Base-by-base conservation (phyloP, 2,329 filamentous ascomycete species). In the Phoma sp. region DNA sequence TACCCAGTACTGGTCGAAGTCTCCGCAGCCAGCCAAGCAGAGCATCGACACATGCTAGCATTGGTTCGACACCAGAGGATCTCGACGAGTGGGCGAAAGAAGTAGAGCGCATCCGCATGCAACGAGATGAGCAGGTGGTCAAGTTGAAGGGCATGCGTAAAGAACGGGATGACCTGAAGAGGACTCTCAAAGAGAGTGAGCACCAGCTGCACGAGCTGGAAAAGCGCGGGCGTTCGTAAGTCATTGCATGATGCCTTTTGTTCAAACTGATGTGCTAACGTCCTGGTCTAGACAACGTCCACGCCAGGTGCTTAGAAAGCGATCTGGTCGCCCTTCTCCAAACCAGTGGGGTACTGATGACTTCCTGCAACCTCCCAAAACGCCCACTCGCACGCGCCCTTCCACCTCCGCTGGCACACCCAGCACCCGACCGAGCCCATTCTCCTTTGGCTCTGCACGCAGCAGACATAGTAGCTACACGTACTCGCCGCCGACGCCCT, bases 101-200 rank as follows among this genome's bases (percentile, higher is more conserved):
- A 38, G 61, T 75, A 6, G 72, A 76, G 33, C 60, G 69, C 15
- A 60, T 74, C 14, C 67, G 72, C 18, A 66, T 73, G 62, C 58
- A 70, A 28, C 55, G 73, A 25, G 57, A 74, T 12, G 72, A 76
- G 45, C 65, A 69, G 11, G 68, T 64, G 0, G 50, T 71, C 3
- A 69, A 73, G 40, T 56, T 76, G n/a, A 66, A 65, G 38, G 71
- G 67, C 12, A 63, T 74, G 54, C 69, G 65, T 45, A 65, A 69
- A 33, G 61, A 63, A 3, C 65, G 71, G 17, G 47, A 59, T 12
- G 59, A 69, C 9, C 59, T 75, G 4, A 72, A 68, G 47, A 73
- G 68, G 50, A 64, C 60, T 3, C 43, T 75, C 26, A 71, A 71
- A 37, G 66, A 67, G 2, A 72, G 66, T 29, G 67, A 75, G 25